Conservation (phyloP, 2,329 filamentous ascomycete species). For the Aspergillus pseudoterreus region DNA sequence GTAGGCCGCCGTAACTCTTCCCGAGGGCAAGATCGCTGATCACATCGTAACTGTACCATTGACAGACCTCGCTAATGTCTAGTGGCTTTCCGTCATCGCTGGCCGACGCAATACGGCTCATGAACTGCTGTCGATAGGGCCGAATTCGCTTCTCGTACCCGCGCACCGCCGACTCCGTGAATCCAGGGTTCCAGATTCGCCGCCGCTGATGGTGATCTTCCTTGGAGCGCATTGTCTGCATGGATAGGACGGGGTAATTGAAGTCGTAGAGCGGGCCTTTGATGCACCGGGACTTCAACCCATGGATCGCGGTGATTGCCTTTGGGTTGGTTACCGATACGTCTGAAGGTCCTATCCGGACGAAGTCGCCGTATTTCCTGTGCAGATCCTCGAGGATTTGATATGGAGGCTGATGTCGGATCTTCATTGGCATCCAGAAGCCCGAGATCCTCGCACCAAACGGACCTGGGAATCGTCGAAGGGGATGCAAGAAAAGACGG, state of each 20-base stretch:
- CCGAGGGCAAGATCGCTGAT: not conserved
- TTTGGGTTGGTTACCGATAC: not conserved
- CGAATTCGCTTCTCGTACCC: too few relatives aligned
- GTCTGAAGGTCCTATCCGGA: not conserved
- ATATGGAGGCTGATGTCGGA: not conserved
- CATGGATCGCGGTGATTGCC: not conserved
- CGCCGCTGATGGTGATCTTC: too few relatives aligned
- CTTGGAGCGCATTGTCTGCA: too few relatives aligned
- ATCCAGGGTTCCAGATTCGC: too few relatives aligned
- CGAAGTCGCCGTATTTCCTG: not conserved
- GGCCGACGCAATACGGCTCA: too few relatives aligned
- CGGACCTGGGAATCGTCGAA: not conserved
- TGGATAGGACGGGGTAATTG: not conserved
- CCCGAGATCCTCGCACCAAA: not conserved
- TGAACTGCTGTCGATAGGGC: too few relatives aligned
- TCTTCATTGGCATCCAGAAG: not conserved
- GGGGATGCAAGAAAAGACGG: not conserved
- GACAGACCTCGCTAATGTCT: not conserved
- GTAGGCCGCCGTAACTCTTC: not conserved
- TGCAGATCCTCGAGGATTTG: not conserved
- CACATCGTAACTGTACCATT: conserved; percentile 1
- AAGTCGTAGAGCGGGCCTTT: not conserved
- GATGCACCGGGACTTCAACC: not conserved
- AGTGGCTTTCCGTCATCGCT: too few relatives aligned
- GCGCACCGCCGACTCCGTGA: too few relatives aligned